Evolutionary conservation across 148 eudicot species (phyloP).

Genomic region (Vaccinium vitisidaea): DNA sequence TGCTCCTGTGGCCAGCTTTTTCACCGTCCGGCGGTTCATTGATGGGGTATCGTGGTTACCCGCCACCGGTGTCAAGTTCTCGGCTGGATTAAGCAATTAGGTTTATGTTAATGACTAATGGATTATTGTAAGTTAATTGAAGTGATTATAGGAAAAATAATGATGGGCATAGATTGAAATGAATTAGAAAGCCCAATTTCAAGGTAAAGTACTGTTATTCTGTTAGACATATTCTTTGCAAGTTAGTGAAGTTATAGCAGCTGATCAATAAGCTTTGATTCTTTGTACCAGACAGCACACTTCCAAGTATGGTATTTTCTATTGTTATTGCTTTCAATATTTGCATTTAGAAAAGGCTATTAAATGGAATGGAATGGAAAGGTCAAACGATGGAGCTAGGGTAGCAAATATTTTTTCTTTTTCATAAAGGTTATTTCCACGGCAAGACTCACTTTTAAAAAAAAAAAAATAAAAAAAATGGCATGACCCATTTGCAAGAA

Average conservation of each 20-base stretch:
- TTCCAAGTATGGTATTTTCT: neutral
- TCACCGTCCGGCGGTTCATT: slow-evolving; percentile 62
- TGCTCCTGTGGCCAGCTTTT: slow-evolving; percentile 45
- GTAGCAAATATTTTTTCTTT: no score
- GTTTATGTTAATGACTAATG: neutral
- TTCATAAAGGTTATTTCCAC: no score
- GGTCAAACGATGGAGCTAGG: neutral
- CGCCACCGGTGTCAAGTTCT: slow-evolving; percentile 68
- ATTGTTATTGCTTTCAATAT: neutral
- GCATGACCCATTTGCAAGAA: no score
- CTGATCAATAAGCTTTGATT: neutral
- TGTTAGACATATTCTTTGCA: neutral
- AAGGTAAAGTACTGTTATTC: neutral
- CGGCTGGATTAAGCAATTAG: slow-evolving; percentile 61
- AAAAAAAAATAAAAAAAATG: no score
- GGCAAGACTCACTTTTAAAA: no score
- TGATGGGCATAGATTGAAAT: neutral
- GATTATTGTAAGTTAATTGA: neutral
- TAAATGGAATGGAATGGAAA: neutral
- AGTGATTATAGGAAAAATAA: neutral
- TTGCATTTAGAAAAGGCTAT: neutral
- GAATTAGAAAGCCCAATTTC: neutral
- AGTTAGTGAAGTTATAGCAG: neutral
- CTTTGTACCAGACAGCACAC: neutral
- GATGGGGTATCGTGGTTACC: slow-evolving; percentile 82